These are phyloP conservation scores for Mucor saturninus DNA, from an alignment of 371 early-diverging fungal species.

Conservation along the genomic window DNA sequence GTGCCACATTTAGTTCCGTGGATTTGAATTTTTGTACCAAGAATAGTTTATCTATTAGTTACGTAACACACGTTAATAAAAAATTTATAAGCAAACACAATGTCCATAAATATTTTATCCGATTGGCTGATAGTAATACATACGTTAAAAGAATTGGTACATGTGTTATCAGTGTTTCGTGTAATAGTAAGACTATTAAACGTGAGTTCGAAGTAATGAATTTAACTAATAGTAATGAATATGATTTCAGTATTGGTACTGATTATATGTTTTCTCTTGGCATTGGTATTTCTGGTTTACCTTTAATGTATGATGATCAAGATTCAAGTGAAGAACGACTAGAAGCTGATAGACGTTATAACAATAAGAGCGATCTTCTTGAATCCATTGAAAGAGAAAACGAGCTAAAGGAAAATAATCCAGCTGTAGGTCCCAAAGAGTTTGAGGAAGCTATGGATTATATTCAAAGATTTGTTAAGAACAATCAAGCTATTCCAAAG, in stretches of 20 bases:
- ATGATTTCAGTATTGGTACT: neutral
- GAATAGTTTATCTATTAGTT: neutral
- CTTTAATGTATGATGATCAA: neutral
- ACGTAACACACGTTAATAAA: too few relatives aligned
- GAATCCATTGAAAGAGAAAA: slow-evolving; percentile 2
- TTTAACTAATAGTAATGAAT: slow-evolving; percentile 3
- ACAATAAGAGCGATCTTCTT: slow-evolving; percentile 3
- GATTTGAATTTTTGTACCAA: neutral
- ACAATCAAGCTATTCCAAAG: slow-evolving; percentile 3
- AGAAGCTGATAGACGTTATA: slow-evolving; percentile 4
- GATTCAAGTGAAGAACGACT: neutral
- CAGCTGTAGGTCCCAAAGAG: neutral
- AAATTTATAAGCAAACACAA: too few relatives aligned
- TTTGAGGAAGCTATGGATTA: slow-evolving; percentile 1
- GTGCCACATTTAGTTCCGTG: neutral
- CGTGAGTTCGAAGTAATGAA: too few relatives aligned
- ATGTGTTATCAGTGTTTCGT: neutral
- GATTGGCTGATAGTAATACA: too few relatives aligned
- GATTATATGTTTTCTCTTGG: neutral
- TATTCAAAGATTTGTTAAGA: neutral
- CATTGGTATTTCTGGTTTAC: slow-evolving; percentile 7
- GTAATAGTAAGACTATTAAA: too few relatives aligned
- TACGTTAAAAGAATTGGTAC: too few relatives aligned
- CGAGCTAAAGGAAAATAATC: neutral
- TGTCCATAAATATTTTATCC: too few relatives aligned